Base-by-base conservation (phyloP, 352 stramenopile genomes). In the Peronospora belbahrii region DNA sequence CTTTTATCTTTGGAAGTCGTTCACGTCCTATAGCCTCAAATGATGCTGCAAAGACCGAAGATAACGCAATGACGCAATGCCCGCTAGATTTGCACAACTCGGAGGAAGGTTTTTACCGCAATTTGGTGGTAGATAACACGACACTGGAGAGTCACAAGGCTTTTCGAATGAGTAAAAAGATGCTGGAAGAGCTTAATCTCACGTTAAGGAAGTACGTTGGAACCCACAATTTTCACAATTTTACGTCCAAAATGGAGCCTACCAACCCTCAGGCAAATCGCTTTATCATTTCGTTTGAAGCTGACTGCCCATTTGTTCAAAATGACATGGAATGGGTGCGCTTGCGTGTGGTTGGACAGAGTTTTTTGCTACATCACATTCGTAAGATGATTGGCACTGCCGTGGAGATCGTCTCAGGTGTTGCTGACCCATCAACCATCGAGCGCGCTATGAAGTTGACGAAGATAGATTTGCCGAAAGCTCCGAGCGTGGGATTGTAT, bases 361-460 rank as follows among this genome's bases (percentile, higher is more conserved):
- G 91, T 33, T 99, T 99, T 64, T 59, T 99, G 28, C 63, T 99
- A 28, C 90, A 99, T 59, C 95, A 98, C 64, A 98, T 99, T 54
- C 92, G 96, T 34, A 98, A 98, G 69, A 99, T 99, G 96, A 90
- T 98, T 28, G 83, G 80, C 34, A 81, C 62, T 38, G 75, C 78
- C 1, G 73, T 85, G 15, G 83, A 94, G 39, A 61, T 94, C 24
- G 66, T 91, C 18, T 71, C 77, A 5, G 78, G 75, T 9, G 59
- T 83, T 6, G 72, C 76, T 10, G 48, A 63, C 11, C 40, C 61
- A 6, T 52, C 50, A 9, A 80, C 79, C 0, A 86, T 94, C 38
- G 49, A 68, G 18, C 62, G 59, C 2, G 76, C 78, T 15, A 84
- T 77, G 37, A 49, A 76, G 47, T 48, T 85, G 22, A 81, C 79